Evolutionary conservation across 2,329 filamentous ascomycete species (phyloP), one percentile per base, ranked within the genome.

Genomic region (Lomentospora prolificans): DNA sequence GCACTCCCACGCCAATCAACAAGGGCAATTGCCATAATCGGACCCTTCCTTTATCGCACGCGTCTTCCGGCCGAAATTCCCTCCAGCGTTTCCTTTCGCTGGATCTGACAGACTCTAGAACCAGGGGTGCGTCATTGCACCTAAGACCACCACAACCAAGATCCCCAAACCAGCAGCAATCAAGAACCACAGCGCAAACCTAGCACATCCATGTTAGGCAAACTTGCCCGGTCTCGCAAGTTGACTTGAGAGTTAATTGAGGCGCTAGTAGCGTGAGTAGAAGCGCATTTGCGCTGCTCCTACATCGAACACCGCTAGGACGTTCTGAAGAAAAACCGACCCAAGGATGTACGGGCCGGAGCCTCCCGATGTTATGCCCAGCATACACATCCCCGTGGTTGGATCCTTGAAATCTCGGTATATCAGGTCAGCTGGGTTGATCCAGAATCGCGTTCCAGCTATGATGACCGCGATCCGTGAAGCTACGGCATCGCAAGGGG

Each of bases 241-340:
- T n/a, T n/a, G n/a, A n/a, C n/a, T n/a, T n/a, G n/a, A n/a, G n/a
- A n/a, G n/a, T n/a, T n/a, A n/a, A n/a, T n/a, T n/a, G n/a, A n/a
- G n/a, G n/a, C n/a, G n/a, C n/a, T n/a, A n/a, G n/a, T 33, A 12
- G 8, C 61, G 63, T 54, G 63, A 60, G 36, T 74, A 74, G 63
- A 77, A 74, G 3, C 72, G 69, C 69, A 77, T 72, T 64, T 74
- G 65, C n/a, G 67, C 72, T 4, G 65, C 72, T 1, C 74, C 74
- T 14, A 76, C 65, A 57, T 77, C 73, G 60, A 76, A 77, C 1
- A 78, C 74, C 0, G 72, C 71, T 53, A 80, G 63, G 2, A 75
- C 74, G 55, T 75, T 79, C 62, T 78, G 72, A 58, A 81, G 63
- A 57, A 79, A 81, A 5, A 71, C 70, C 31, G 75, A 72, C 0